Conservation (phyloP, 768 basidiomycete genomes). For the Termitomyces sp. region DNA sequence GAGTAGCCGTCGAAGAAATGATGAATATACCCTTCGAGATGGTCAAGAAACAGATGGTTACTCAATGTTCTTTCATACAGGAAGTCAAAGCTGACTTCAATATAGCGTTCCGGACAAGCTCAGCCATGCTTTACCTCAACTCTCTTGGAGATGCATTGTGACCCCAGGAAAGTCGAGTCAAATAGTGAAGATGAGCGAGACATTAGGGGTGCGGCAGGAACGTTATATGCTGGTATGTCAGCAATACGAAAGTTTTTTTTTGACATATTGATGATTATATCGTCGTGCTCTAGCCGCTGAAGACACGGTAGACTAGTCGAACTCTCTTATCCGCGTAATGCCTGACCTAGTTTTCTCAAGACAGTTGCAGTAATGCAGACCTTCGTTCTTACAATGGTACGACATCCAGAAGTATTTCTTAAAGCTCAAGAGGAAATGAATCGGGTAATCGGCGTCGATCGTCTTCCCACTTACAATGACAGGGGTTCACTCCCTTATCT, state of each 20-base stretch:
- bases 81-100: conserved; percentile 4
- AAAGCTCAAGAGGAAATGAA: conserved; percentile 53
- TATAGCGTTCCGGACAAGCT: conserved; percentile 39
- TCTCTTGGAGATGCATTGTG: conserved; percentile 37
- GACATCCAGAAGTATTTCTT: conserved; percentile 44
- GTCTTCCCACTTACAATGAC: conserved; percentile 45
- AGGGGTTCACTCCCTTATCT: conserved; percentile 43
- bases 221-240: conserved; percentile 42
- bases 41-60: conserved; percentile 47
- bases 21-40: conserved; percentile 48
- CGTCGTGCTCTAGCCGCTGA: conserved; percentile 27
- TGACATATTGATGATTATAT: neutral
- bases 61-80: neutral
- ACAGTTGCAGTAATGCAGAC: conserved; percentile 45
- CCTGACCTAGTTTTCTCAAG: conserved; percentile 25
- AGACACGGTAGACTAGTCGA: conserved; percentile 28
- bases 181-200: conserved; percentile 43
- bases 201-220: conserved; percentile 55
- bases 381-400: conserved; percentile 52
- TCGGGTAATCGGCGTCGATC: conserved; percentile 35
- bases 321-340: neutral
- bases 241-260: neutral
- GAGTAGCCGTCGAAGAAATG: conserved; percentile 42
- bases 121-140: conserved; percentile 42
- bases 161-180: conserved; percentile 27